These are phyloP conservation scores for Colletotrichum falcatum DNA, from an alignment of 2,329 filamentous ascomycete species.

Conservation along the genomic window DNA sequence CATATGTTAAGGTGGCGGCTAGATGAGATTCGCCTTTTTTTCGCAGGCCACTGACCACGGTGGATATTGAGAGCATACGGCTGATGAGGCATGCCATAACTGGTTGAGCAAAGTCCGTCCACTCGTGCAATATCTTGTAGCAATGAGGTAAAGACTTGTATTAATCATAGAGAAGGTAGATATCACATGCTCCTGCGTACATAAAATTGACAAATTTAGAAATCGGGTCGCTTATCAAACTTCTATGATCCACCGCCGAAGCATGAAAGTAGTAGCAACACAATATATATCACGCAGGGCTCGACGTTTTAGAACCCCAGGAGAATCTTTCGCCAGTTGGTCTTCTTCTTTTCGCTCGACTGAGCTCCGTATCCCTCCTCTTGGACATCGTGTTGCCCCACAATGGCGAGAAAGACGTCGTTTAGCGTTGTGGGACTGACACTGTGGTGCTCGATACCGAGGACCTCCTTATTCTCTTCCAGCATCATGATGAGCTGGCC, in stretches of 20 bases:
- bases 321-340: constrained; percentile 25
- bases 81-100: not conserved
- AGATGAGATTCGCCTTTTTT: too few relatives aligned
- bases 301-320: constrained; percentile 6
- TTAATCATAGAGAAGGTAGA: too few relatives aligned
- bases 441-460: constrained; percentile 87
- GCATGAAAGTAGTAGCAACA: not conserved
- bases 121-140: not conserved
- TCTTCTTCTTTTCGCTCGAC: constrained; percentile 12
- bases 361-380: constrained; percentile 71
- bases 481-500: constrained; percentile 77
- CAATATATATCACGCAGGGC: too few relatives aligned
- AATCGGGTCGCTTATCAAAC: not conserved
- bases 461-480: constrained; percentile 74
- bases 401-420: constrained; percentile 89
- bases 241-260: not conserved
- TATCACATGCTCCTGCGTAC: too few relatives aligned
- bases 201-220: too few relatives aligned
- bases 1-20: too few relatives aligned
- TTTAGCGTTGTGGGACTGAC: constrained; percentile 91
- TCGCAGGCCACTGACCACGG: too few relatives aligned
- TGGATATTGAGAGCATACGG: too few relatives aligned
- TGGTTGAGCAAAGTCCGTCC: too few relatives aligned
- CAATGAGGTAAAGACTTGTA: fast-evolving
- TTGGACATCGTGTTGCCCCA: constrained; percentile 80